phyloP scores from a whole-genome alignment of 1,284 basidiomycete genomes.

The Volvariella volvacea region DNA sequence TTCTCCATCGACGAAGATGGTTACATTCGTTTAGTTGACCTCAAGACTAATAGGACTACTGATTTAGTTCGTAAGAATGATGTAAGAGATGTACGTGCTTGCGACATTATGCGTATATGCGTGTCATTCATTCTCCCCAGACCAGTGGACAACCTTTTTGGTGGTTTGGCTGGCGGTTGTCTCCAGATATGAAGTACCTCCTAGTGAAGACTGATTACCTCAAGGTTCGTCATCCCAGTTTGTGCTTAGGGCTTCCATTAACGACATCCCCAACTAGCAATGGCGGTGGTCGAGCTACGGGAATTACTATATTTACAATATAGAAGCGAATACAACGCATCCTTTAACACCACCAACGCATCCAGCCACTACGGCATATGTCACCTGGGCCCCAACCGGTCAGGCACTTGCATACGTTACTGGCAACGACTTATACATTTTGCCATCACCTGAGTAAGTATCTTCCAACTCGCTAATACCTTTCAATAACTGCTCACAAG shows the following conservation, averaged over 20 bases:
- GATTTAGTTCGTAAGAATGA: slow-evolving; percentile 52
- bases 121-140: slow-evolving; percentile 26
- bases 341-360: slow-evolving; percentile 60
- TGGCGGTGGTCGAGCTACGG: slow-evolving; percentile 88
- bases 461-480: not conserved
- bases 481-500: slow-evolving; percentile 18
- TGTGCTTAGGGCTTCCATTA: not conserved
- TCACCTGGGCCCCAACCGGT: slow-evolving; percentile 81
- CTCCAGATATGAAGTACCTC: slow-evolving; percentile 83
- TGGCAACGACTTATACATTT: slow-evolving; percentile 79
- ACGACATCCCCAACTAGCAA: slow-evolving; percentile 43
- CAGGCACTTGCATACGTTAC: slow-evolving; percentile 78
- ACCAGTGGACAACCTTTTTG: slow-evolving; percentile 45
- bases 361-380: slow-evolving; percentile 71
- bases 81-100: slow-evolving; percentile 47
- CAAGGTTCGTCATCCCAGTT: slow-evolving; percentile 43
- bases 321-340: slow-evolving; percentile 53
- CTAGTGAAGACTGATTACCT: slow-evolving; percentile 68
- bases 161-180: slow-evolving; percentile 70
- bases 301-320: slow-evolving; percentile 82
- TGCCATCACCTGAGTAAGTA: slow-evolving; percentile 54
- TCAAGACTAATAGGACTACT: slow-evolving; percentile 68
- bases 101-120: not conserved
- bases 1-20: slow-evolving; percentile 62
- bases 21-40: slow-evolving; percentile 70